Base-by-base conservation (phyloP, 345 rosid species). In the Eutrema heterophyllum region DNA sequence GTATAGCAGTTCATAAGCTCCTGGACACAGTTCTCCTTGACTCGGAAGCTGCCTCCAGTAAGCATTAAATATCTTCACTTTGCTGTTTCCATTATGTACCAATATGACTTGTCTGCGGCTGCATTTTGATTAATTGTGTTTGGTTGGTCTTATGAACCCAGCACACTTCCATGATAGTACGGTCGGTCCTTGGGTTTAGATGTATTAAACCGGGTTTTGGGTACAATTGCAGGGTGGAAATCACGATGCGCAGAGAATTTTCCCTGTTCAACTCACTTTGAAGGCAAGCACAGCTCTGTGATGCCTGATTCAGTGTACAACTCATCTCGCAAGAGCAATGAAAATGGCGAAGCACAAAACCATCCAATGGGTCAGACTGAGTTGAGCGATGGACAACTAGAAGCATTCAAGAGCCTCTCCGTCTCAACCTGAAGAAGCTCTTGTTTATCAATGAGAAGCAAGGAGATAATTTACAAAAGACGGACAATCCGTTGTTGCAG, bases 201-300 rank as follows among this genome's bases (percentile, higher is more conserved):
- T 66, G 60, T 36, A 6, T 5, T 65, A 53, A 74, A 62, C 35
- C 45, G 43, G 11, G 48, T 64, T 33, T 30, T 54, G 43, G 50
- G 10, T 45, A 11, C 26, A 56, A 71, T 39, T 43, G 67, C 91
- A 95, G 99, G 97, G 80, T 95, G 99, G 99, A 92, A 92, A 81
- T 78, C 57, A 67, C 69, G 80, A 2, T 96, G 98, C 51, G 84
- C 87, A 0, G 85, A 84, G 78, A 79, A 82, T 81, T 95, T 89
- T 80, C 91, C 89, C 0, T 82, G 77, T 79, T 90, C 99, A 0
- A 82, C 87, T 15, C 83, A 92, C 78, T 92, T 95, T 60, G 98
- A 84, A 82, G 99, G 99, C 66, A 79, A 73, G 14, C 62, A 5
- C 21, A 88, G 89, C 78, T 89, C 94, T 40, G 89, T 86, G 66